Percentiles rank a stretch among this genome's conserved stretches.
Conservation (phyloP, 2,329 filamentous ascomycete species). For the Grosmannia huntii region DNA sequence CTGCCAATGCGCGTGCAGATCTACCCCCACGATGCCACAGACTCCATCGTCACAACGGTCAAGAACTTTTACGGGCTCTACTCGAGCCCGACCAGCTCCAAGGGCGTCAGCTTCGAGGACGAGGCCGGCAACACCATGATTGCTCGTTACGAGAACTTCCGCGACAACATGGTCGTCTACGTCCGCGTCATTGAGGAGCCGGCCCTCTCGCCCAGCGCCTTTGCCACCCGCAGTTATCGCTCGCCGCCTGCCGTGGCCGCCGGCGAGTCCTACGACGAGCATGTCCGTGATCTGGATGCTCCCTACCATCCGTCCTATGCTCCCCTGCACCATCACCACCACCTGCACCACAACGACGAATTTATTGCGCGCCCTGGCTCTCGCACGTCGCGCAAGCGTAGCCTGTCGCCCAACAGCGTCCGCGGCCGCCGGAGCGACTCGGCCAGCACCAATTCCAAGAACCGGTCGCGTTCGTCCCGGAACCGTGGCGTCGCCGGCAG, state of each 20-base stretch:
- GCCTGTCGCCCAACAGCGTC: slow-evolving; percentile 57
- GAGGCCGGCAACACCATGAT: slow-evolving; percentile 81
- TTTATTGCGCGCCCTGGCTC: slow-evolving; percentile 57
- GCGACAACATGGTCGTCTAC: slow-evolving; percentile 83
- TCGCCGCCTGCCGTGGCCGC: slow-evolving; percentile 18
- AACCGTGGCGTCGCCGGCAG: slow-evolving; percentile 41
- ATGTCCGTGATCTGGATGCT: slow-evolving; percentile 35
- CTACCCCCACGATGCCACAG: slow-evolving; percentile 88
- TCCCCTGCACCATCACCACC: slow-evolving; percentile 17
- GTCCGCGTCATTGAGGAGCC: slow-evolving; percentile 67
- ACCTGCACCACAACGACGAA: slow-evolving; percentile 19
- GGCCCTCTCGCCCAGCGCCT: slow-evolving; percentile 28
- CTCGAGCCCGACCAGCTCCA: slow-evolving; percentile 53
- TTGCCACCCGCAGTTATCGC: slow-evolving; percentile 15
- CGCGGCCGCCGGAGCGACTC: slow-evolving; percentile 69
- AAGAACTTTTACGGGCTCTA: slow-evolving; percentile 99
- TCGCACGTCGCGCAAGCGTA: slow-evolving; percentile 61
- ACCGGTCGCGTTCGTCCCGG: slow-evolving; percentile 56
- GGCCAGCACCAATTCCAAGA: slow-evolving; percentile 47
- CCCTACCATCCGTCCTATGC: slow-evolving; percentile 35
- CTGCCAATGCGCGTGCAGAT: slow-evolving; percentile 83
- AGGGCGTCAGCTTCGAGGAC: slow-evolving; percentile 92
- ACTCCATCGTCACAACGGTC: slow-evolving; percentile 94
- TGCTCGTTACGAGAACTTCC: slow-evolving; percentile 90
- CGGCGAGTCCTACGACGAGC: slow-evolving; percentile 13